A percentile compares a stretch with the other conserved stretches of the same genome.
Conservation (phyloP, 2,329 filamentous ascomycete species). For the Daldinia sp. region DNA sequence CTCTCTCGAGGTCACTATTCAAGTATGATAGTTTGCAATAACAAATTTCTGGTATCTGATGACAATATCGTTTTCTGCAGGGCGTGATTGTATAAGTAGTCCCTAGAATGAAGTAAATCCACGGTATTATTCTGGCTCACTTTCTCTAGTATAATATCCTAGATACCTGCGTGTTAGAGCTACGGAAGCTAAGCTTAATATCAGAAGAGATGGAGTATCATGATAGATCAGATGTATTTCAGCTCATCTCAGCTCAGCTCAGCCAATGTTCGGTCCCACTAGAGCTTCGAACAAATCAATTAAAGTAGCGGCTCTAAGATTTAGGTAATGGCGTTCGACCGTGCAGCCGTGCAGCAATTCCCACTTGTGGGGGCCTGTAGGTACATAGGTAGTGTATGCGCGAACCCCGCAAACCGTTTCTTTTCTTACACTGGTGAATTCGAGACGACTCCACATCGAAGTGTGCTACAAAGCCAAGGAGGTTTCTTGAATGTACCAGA, state of each 20-base stretch:
- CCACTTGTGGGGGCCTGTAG: constrained; percentile 25
- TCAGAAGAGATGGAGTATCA: background rate
- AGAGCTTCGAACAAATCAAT: background rate
- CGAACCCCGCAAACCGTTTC: constrained; percentile 30
- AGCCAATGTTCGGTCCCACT: background rate
- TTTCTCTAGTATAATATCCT: background rate
- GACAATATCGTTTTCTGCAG: background rate
- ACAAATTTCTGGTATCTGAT: background rate
- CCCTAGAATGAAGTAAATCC: background rate
- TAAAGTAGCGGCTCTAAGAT: background rate
- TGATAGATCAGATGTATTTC: constrained; percentile 1
- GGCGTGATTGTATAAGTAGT: background rate
- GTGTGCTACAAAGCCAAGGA: too few species aligned
- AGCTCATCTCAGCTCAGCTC: background rate
- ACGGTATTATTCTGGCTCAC: background rate
- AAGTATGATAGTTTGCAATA: background rate
- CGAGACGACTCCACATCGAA: constrained; percentile 20
- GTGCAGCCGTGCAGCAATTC: constrained; percentile 14
- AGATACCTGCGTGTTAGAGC: background rate
- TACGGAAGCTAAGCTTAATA: background rate
- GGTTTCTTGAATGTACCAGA: background rate
- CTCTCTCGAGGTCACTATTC: background rate
- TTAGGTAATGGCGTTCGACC: background rate
- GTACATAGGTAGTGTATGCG: background rate
- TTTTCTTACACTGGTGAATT: constrained; percentile 21